Percentiles rank a stretch among this genome's conserved stretches.
Conservation (phyloP, 148 eudicot species). For the Vaccinium corymbosum region DNA sequence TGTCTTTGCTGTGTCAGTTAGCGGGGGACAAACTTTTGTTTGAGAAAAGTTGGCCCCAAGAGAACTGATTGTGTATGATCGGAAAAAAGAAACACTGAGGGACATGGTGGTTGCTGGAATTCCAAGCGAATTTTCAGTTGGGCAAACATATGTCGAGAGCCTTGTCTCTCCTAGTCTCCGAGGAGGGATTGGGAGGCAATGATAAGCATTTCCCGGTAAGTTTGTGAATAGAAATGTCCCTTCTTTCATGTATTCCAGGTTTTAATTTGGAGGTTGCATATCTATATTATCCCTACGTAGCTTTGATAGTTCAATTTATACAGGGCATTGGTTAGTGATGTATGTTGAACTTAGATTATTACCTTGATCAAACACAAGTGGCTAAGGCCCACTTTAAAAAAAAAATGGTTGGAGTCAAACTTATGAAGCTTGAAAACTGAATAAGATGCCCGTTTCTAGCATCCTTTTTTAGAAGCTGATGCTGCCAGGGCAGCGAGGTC, state of each 20-base stretch:
- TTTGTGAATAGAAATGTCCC: neutral
- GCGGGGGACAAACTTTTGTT: no score
- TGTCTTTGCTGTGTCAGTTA: no score
- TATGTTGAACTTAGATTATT: neutral
- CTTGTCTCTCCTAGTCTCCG: neutral
- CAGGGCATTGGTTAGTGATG: neutral
- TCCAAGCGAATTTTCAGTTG: neutral
- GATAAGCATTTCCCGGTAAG: neutral
- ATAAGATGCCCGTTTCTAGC: no score
- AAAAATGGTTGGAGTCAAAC: no score
- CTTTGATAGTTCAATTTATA: neutral
- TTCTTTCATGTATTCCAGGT: neutral
- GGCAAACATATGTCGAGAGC: neutral
- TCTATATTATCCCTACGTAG: neutral
- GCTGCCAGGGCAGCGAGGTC: no score
- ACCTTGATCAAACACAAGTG: no score
- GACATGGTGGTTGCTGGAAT: slow-evolving; percentile 2
- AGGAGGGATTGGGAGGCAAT: neutral
- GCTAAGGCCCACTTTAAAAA: no score
- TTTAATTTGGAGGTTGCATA: neutral
- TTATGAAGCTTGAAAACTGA: no score
- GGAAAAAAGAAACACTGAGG: neutral
- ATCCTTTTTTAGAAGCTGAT: no score
- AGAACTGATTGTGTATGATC: neutral
- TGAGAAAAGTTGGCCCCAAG: neutral